Evolutionary conservation across 768 basidiomycete species (phyloP).

Genomic region (Nidularia pulvinata): DNA sequence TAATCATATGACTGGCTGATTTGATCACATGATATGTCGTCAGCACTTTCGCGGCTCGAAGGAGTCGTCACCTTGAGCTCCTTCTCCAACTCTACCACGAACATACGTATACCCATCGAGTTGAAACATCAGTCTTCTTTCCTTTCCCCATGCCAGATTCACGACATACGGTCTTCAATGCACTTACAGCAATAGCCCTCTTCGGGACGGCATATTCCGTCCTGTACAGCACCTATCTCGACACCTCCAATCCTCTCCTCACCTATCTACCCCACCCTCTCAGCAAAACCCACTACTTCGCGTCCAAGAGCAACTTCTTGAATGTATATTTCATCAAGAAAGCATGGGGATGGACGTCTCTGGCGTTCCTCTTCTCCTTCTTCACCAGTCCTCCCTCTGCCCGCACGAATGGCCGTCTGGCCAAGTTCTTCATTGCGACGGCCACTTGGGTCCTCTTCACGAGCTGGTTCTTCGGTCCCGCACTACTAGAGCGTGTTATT

Average conservation of each 20-base stretch:
- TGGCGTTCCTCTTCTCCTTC: constrained; percentile 60
- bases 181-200: constrained; percentile 45
- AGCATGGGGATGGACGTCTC: constrained; percentile 90
- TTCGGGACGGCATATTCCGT: constrained; percentile 71
- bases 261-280: constrained; percentile 71
- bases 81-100: background rate
- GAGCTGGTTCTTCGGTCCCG: constrained; percentile 87
- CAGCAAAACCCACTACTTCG: constrained; percentile 66
- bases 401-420: constrained; percentile 38
- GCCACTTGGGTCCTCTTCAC: constrained; percentile 75
- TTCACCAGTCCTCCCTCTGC: constrained; percentile 48
- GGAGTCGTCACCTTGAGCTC: background rate
- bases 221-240: constrained; percentile 67
- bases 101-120: no score
- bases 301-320: constrained; percentile 76
- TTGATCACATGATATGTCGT: no score
- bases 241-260: constrained; percentile 80
- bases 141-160: constrained; percentile 6
- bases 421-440: constrained; percentile 60
- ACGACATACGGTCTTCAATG: constrained; percentile 28
- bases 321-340: constrained; percentile 90
- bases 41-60: no score
- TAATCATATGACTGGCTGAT: no score
- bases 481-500: constrained; percentile 67
- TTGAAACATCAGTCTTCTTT: no score